Evolutionary conservation across 345 rosid genomes (phyloP).

Genomic region (Ricinus communis): DNA sequence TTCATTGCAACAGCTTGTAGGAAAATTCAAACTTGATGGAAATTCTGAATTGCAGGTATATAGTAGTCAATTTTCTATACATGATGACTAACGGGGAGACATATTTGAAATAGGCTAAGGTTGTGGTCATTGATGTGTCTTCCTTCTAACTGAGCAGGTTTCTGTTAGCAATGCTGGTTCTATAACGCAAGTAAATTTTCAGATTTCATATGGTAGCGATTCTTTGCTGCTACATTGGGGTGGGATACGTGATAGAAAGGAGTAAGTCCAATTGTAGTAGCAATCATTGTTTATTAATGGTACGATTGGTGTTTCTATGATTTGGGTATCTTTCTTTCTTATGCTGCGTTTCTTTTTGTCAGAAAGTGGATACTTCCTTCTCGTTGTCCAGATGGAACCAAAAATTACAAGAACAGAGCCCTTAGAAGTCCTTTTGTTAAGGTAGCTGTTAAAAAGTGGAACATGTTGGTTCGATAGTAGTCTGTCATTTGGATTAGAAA

Average conservation of each 20-base stretch:
- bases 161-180: constrained; percentile 47
- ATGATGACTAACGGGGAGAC: not conserved
- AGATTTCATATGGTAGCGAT: constrained; percentile 53
- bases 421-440: constrained; percentile 84
- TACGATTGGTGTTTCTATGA: not conserved
- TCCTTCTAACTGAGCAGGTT: constrained; percentile 52
- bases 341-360: constrained; percentile 18
- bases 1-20: constrained; percentile 52
- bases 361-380: constrained; percentile 95
- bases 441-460: constrained; percentile 45
- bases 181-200: constrained; percentile 51
- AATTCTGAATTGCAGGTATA: constrained; percentile 78
- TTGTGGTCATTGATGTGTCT: constrained; percentile 17
- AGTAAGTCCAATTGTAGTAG: constrained; percentile 48
- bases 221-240: constrained; percentile 95
- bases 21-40: constrained; percentile 77
- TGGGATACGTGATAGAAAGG: constrained; percentile 57
- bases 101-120: not conserved
- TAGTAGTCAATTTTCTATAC: not conserved
- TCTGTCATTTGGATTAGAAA: not conserved
- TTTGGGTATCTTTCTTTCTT: constrained; percentile 9
- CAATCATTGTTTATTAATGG: constrained; percentile 8
- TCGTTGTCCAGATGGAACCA: constrained; percentile 69
- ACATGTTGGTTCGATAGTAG: constrained; percentile 10
- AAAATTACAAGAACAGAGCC: constrained; percentile 82